A percentile compares a stretch with the other conserved stretches of the same genome.
Conservation (phyloP, 352 stramenopile species). For the Globisporangium paroecandrum region DNA sequence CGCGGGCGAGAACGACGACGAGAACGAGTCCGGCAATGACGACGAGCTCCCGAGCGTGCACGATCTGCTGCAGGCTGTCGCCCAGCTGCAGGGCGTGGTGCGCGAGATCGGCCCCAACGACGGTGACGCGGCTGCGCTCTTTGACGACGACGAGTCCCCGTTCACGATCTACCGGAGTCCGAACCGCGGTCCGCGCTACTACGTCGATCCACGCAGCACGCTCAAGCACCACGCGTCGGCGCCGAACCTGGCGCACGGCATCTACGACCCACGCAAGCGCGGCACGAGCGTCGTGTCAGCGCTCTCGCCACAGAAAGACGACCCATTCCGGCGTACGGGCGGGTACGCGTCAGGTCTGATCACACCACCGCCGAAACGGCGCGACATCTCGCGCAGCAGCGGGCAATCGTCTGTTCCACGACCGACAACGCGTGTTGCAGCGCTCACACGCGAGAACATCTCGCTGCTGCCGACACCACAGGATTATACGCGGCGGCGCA, state of each 20-base stretch:
- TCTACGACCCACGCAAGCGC: slow-evolving; percentile 16
- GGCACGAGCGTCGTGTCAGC: slow-evolving; percentile 15
- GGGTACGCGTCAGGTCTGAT: slow-evolving; percentile 26
- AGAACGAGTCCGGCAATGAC: slow-evolving; percentile 21
- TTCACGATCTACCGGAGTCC: slow-evolving; percentile 32
- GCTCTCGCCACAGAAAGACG: slow-evolving; percentile 14
- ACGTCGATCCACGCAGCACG: slow-evolving; percentile 11
- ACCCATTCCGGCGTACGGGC: slow-evolving; percentile 1
- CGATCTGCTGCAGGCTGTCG: slow-evolving; percentile 54
- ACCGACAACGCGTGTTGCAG: slow-evolving; percentile 47
- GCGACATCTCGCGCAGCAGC: slow-evolving; percentile 16
- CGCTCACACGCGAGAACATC: slow-evolving; percentile 78
- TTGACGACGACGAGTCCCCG: slow-evolving; percentile 21
- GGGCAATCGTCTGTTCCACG: slow-evolving; percentile 24
- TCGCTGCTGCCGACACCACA: slow-evolving; percentile 56
- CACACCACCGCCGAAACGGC: slow-evolving; percentile 27
- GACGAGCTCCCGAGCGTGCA: slow-evolving; percentile 43
- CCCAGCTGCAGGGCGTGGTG: slow-evolving; percentile 40
- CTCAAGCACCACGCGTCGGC: slow-evolving; percentile 9
- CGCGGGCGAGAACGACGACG: slow-evolving; percentile 18
- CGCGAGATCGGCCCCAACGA: slow-evolving; percentile 29
- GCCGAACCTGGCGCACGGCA: slow-evolving; percentile 15
- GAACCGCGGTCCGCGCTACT: slow-evolving; percentile 19
- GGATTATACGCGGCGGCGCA: slow-evolving; percentile 20
- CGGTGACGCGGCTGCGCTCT: slow-evolving; percentile 16